A percentile compares a stretch with the other conserved stretches of the same genome.
Conservation (phyloP, 2,329 filamentous ascomycete species). For the Talaromyces sp. region DNA sequence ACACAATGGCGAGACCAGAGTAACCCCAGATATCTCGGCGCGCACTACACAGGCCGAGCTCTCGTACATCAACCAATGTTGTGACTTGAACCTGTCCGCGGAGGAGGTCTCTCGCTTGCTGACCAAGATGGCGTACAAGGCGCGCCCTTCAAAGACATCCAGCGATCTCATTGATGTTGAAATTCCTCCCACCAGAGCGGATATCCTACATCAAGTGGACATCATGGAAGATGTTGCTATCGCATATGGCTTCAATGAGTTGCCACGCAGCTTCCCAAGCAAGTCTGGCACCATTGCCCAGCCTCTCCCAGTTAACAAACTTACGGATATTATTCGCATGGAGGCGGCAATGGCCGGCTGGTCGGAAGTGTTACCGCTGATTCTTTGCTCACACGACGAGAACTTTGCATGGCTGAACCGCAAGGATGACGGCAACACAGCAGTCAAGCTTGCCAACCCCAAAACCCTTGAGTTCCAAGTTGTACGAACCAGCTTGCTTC, state of each 20-base stretch:
- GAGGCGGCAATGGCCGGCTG: conserved; percentile 94
- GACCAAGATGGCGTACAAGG: conserved; percentile 84
- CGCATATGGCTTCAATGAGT: conserved; percentile 94
- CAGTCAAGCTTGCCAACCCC: conserved; percentile 83
- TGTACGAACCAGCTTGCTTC: conserved; percentile 80
- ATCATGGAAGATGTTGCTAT: conserved; percentile 99
- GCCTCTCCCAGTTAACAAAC: conserved; percentile 88
- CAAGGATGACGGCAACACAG: conserved; percentile 78
- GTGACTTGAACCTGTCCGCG: conserved; percentile 73
- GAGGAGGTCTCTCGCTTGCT: conserved; percentile 76
- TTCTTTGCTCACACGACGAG: conserved; percentile 95
- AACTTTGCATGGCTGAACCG: conserved; percentile 96
- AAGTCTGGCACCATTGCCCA: conserved; percentile 83
- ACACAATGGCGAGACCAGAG: conserved; percentile 80
- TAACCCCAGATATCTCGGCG: conserved; percentile 77
- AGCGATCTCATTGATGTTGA: conserved; percentile 74
- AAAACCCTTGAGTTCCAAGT: conserved; percentile 94
- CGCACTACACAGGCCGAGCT: conserved; percentile 78
- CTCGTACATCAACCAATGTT: conserved; percentile 91
- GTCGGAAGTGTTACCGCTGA: conserved; percentile 93
- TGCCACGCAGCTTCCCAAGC: conserved; percentile 82
- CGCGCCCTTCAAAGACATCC: conserved; percentile 68
- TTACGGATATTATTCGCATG: conserved; percentile 82
- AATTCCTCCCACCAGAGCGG: conserved; percentile 84
- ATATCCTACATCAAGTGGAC: conserved; percentile 93